A percentile compares a stretch with the other conserved stretches of the same genome.
Evolutionary conservation across 1,284 basidiomycete genomes (phyloP).

Genomic region (Anthracocystis panici-leucophaei): DNA sequence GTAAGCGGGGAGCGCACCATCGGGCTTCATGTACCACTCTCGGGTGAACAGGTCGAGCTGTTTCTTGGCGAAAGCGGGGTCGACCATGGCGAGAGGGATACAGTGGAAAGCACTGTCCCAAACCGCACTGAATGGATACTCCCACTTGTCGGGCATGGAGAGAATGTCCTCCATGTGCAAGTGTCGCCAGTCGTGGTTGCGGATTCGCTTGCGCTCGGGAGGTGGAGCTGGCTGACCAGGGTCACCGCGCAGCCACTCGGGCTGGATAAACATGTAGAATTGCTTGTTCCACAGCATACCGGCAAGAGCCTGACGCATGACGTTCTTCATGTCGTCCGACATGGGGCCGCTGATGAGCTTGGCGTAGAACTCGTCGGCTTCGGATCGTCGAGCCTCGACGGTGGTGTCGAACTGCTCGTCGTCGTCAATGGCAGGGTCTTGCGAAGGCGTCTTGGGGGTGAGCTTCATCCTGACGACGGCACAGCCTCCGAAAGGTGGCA

Average conservation of each 20-base stretch:
- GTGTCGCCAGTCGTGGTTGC: conserved; percentile 84
- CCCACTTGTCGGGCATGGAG: conserved; percentile 99
- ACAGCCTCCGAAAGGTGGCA: conserved; percentile 91
- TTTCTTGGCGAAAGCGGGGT: conserved; percentile 95
- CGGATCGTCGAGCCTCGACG: conserved; percentile 81
- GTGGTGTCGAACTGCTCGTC: conserved; percentile 89
- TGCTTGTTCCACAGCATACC: conserved; percentile 99
- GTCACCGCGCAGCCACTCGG: conserved; percentile 95
- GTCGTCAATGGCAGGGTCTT: conserved; percentile 84
- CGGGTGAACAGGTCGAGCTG: conserved; percentile 94
- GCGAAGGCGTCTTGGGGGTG: conserved; percentile 80
- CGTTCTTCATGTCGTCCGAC: conserved; percentile 90
- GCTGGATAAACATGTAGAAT: conserved; percentile 94
- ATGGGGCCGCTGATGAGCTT: conserved; percentile 78
- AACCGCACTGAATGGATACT: conserved; percentile 72
- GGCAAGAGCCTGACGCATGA: conserved; percentile 95
- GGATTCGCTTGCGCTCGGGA: conserved; percentile 83
- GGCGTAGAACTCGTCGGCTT: conserved; percentile 95
- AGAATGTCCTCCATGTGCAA: conserved; percentile 94
- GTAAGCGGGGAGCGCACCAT: conserved; percentile 96
- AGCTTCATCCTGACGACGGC: conserved; percentile 94
- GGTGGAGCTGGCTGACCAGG: conserved; percentile 94
- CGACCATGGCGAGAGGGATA: conserved; percentile 93
- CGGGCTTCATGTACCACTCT: conserved; percentile 98
- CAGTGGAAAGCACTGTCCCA: conserved; percentile 99